Conservation (phyloP, 108 stramenopile species). For the Phaeodactylum tricornutum region DNA sequence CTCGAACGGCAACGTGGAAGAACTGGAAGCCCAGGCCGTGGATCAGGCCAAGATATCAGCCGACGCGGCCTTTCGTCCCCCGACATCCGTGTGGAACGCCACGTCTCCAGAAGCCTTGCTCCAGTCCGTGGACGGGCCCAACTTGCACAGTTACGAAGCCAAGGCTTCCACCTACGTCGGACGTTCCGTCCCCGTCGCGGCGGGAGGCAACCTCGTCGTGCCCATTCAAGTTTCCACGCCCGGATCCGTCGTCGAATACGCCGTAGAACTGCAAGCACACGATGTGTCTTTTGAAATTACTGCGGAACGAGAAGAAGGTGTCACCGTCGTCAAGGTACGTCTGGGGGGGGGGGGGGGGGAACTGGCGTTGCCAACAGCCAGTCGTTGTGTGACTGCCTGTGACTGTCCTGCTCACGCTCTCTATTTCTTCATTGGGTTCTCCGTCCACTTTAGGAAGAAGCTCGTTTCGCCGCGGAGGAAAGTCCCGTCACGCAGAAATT, state of each 20-base stretch:
- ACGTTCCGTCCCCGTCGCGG: slow-evolving; percentile 54
- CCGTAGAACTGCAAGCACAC: slow-evolving; percentile 42
- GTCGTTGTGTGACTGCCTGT: neutral
- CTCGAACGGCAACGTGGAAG: slow-evolving; percentile 8
- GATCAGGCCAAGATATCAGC: slow-evolving; percentile 70
- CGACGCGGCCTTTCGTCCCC: slow-evolving; percentile 54
- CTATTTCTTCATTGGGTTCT: neutral
- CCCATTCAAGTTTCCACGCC: slow-evolving; percentile 73
- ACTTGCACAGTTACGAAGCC: slow-evolving; percentile 27
- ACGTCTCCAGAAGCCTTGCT: slow-evolving; percentile 40
- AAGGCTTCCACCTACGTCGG: slow-evolving; percentile 63
- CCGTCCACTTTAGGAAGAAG: slow-evolving; percentile 16
- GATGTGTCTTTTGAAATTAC: slow-evolving; percentile 73
- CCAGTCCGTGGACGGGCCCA: slow-evolving; percentile 68
- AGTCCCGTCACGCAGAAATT: slow-evolving; percentile 75
- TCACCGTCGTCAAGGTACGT: slow-evolving; percentile 75
- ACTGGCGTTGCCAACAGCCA: neutral
- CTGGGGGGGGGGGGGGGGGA: neutral
- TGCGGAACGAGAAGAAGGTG: slow-evolving; percentile 79
- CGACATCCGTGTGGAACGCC: slow-evolving; percentile 44
- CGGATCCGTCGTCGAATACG: slow-evolving; percentile 73
- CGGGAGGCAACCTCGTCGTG: slow-evolving; percentile 55
- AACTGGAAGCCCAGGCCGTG: slow-evolving; percentile 67
- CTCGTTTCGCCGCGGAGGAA: slow-evolving; percentile 54
- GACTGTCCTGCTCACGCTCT: neutral